Base-by-base conservation (phyloP, 2,329 filamentous ascomycete genomes). In the Cytospora piceicola region DNA sequence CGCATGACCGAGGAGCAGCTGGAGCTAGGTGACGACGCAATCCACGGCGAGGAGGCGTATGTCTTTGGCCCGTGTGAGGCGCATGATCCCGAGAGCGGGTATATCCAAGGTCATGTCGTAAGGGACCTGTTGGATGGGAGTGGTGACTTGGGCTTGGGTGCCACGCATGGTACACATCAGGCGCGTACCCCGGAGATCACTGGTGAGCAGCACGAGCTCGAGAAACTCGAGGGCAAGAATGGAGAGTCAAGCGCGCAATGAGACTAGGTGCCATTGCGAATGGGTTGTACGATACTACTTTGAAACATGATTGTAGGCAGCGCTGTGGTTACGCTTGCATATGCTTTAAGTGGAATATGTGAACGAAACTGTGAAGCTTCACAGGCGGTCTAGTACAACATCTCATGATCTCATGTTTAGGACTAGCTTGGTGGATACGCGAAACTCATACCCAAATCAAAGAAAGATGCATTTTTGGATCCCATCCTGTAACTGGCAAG, bases 1-100 rank as follows among this genome's bases (percentile, higher is more conserved):
- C 75, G 81, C 52, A 81, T 83, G 78, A 74, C 73, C 34, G 81
- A 83, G 17, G 80, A 80, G 63, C 69, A 79, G 58, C 71, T 83
- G 39, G 65, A 80, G 24, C 73, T 80, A 29, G 82, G 82, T 27
- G 81, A 83, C 68, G 80, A 80, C 65, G 78, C 79, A 22, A 73
- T 82, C 32, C 81, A 83, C 68, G 80, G 81, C 54, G 81, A 84
- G 70, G 77, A 77, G 34, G 77, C 81, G 5, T 80, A 79, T 59
- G 74, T 74, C 7, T 76, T 76, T 59, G 71, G 70, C 0, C 70
- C 71, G 2, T 73, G 71, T 27, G 71, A 72, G 20, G 67, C 69
- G 5, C 71, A 72, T 34, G 70, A 70, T 22, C 67, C 62, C 1
- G 69, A 71, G 69, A 46, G 54, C 3, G 71, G 71, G 14, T 73